Evolutionary conservation across 2,329 filamentous ascomycete genomes (phyloP), one percentile per base, ranked within the genome.

Genomic region (Botrytis deweyae): DNA sequence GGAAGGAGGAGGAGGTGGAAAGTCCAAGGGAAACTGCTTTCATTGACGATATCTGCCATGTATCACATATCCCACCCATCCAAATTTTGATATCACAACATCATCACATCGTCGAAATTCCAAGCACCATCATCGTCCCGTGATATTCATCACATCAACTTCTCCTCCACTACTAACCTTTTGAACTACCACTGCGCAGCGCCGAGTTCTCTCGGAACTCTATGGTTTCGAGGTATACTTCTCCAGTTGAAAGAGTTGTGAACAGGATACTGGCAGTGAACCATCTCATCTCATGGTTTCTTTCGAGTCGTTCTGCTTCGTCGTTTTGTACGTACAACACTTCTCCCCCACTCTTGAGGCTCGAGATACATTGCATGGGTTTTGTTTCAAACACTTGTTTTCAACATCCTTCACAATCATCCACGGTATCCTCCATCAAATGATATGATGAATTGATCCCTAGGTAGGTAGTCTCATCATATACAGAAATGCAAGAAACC

Each of bases 371-470:
- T 10, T 2, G 38, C 7, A 22, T 52, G 49, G 49, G 49, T 25
- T 52, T n/a, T 22, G 49, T 25, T 52, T n/a, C 49, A 1, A n/a
- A n/a, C 25, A 52, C 49, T 52, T n/a, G 22, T n/a, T n/a, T 25
- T 52, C 9, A 4, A 52, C 4, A 12, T 5, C 9, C 49, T 52
- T n/a, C 1, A 10, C n/a, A 10, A 7, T 25, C 0, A 52, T 52
- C 1, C 1, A 6, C 22, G 3, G 22, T 25, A 52, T 25, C 20
- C 9, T 1, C 20, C 2, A 22, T 5, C 1, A 40, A 40, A 12
- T 40, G 8, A 9, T 40, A 40, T 40, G 8, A 9, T 40, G 38
- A 40, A 40, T 40, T 40, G 9, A 20, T 9, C 8, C 4, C 36
- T 8, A 33, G 4, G 33, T 33, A 4, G 33, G 33, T 33, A 38